Evolutionary conservation across 345 rosid species (phyloP), one percentile per base, ranked within the genome.

Genomic region (Camelina hispida): DNA sequence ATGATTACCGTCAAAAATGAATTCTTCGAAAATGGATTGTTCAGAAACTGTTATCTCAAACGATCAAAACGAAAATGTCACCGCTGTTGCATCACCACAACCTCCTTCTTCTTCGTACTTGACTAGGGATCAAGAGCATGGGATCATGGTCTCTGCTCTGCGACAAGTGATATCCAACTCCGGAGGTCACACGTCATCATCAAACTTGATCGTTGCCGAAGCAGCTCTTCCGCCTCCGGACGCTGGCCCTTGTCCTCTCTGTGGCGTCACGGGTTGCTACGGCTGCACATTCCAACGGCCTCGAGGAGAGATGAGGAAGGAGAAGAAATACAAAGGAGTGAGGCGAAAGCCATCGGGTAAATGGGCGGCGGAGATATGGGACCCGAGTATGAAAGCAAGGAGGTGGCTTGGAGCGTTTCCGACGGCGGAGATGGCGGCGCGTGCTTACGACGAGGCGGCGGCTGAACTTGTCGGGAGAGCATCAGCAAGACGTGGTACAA

Each of bases 351-450:
- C 78, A 25, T 74, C 72, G 12, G 78, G 72, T 57, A 57, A 74
- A 11, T 74, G 78, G 78, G 23, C 78, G 42, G 78, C 72, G 6
- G 78, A 66, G 72, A 74, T 74, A 74, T 66, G 78, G 72, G 53
- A 35, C 66, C 64, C 77, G 7, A 63, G 51, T 34, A 1, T 3
- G 7, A 66, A 8, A 68, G 9, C 0, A 10, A 66, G 38, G 44
- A 74, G 3, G 32, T 66, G 78, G 66, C 58, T 74, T 47, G 78
- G 77, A 64, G 55, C 48, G 56, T 73, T 73, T 34, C 48, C 64
- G 2, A 54, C 71, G 14, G 30, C 28, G 28, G 71, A 62, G 35
- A 64, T 32, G 38, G 71, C 77, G 3, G 71, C 17, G 6, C 56
- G n/a, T 5, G 62, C 64, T 43, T 73, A 73, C 42, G 7, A 63